Conservation (phyloP, 1,139 yeast genomes). For the Meyerozyma athensensis region DNA sequence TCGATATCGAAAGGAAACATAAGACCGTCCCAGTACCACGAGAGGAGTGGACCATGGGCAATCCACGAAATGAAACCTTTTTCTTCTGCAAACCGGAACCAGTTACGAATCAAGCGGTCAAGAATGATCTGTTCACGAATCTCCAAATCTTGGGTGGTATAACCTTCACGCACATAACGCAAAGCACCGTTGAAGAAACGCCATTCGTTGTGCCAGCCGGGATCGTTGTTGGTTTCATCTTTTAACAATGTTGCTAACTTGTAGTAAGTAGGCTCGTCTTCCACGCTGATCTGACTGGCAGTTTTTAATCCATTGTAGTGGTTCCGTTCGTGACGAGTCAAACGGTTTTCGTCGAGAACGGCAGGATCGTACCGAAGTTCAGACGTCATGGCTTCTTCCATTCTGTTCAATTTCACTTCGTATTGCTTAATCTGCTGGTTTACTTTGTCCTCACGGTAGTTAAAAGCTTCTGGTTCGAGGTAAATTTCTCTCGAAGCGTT, state of each 20-base stretch:
- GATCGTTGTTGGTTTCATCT: constrained; percentile 23
- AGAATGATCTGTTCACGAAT: constrained; percentile 19
- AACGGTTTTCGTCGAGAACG: constrained; percentile 11
- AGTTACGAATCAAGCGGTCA: constrained; percentile 28
- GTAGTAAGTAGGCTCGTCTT: constrained; percentile 27
- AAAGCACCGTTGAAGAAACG: constrained; percentile 31
- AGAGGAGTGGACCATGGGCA: constrained; percentile 7
- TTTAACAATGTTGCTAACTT: constrained; percentile 29
- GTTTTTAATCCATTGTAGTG: constrained; percentile 23
- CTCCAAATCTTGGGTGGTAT: constrained; percentile 22
- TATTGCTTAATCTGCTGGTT: constrained; percentile 15
- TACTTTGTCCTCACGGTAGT: constrained; percentile 19
- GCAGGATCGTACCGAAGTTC: constrained; percentile 20
- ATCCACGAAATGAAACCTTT: constrained; percentile 12
- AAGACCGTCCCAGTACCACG: constrained; percentile 22
- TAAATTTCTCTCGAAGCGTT: constrained; percentile 18
- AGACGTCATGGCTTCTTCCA: constrained; percentile 22
- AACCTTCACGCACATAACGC: constrained; percentile 18
- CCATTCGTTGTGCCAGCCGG: constrained; percentile 42
- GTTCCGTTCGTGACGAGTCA: constrained; percentile 20
- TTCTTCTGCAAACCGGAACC: constrained; percentile 33
- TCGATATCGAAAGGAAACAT: constrained; percentile 15
- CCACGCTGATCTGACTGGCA: constrained; percentile 13
- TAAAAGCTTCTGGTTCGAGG: constrained; percentile 18
- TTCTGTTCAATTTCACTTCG: constrained; percentile 15